Percentiles rank a stretch among this genome's conserved stretches.
Evolutionary conservation across 31 red algal species (phyloP).

Genomic region (Bonnemaisonia californica): DNA sequence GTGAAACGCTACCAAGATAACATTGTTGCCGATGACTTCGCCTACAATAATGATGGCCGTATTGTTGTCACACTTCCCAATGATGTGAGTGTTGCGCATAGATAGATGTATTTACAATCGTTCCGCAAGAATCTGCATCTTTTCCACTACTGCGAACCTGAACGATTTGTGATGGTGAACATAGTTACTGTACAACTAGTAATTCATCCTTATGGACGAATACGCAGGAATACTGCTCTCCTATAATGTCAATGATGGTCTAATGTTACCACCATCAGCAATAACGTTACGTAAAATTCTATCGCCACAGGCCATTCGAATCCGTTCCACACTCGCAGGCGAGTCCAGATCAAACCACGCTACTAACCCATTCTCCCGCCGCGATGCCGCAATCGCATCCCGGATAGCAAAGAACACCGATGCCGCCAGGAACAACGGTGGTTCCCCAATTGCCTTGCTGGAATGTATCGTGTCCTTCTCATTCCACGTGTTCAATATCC

Average conservation of each 20-base stretch:
- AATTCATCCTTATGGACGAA: neutral
- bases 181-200: neutral
- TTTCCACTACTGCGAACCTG: neutral
- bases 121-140: neutral
- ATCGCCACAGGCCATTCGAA: conserved; percentile 69
- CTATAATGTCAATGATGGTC: conserved; percentile 20
- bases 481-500: conserved; percentile 49
- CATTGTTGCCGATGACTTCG: conserved; percentile 85
- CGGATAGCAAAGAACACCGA: conserved; percentile 87
- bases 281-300: neutral
- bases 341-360: conserved; percentile 66
- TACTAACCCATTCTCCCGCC: conserved; percentile 17
- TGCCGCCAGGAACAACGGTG: conserved; percentile 83
- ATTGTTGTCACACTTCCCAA: conserved; percentile 82
- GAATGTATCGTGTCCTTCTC: conserved; percentile 70
- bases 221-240: no score
- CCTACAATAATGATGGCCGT: conserved; percentile 70
- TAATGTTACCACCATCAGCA: neutral
- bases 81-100: conserved; percentile 73
- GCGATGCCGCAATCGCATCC: conserved; percentile 66
- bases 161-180: neutral
- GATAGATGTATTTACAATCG: conserved; percentile 19
- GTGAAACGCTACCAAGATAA: conserved; percentile 79
- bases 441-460: conserved; percentile 91
- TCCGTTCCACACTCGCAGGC: conserved; percentile 78